Evolutionary conservation across 2,329 filamentous ascomycete genomes (phyloP), one percentile per base, ranked within the genome.

Genomic region (Harringtonia aguacate): DNA sequence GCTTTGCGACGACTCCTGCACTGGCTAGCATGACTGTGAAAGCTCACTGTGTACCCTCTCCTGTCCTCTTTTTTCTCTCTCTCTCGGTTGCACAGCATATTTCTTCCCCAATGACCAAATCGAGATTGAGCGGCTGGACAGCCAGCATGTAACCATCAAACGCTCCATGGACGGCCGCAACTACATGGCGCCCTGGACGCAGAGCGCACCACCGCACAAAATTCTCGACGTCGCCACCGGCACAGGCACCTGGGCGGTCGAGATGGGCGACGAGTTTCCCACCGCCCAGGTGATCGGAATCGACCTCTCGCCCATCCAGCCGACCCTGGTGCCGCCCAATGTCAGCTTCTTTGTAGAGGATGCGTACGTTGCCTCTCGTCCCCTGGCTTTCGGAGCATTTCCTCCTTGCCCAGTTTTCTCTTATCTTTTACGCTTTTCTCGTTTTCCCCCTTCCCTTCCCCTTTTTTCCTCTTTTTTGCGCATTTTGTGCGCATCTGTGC

Each of bases 341-440:
- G 80, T 87, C 14, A 75, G 78, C 49, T 89, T 89, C 51, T 77
- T 78, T 48, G 72, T 89, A 37, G 82, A 87, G 55, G 83, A 88
- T 53, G 69, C 70, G 58, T 64, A 54, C 20, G 55, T 57, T 1
- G 7, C 3, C 17, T 17, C 39, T 28, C 33, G 5, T 14, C n/a
- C 22, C 37, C 27, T 30, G 17, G 45, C 34, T n/a, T 46, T 50
- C 24, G 42, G 21, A 21, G 7, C 34, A 17, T 20, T 21, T 34
- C 18, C 4, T 10, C 17, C 7, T 15, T 9, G 8, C 13, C 9
- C 10, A 15, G 4, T 5, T 17, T 15, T 17, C 17, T 8, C 20
- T 5, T 8, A 9, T 15, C 12, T 22, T 24, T 2, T 10, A 8
- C n/a, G 9, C n/a, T n/a, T n/a, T n/a, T n/a, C n/a, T n/a, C n/a